Base-by-base conservation (phyloP, 2,329 filamentous ascomycete species). In the Trichoderma hamatum region DNA sequence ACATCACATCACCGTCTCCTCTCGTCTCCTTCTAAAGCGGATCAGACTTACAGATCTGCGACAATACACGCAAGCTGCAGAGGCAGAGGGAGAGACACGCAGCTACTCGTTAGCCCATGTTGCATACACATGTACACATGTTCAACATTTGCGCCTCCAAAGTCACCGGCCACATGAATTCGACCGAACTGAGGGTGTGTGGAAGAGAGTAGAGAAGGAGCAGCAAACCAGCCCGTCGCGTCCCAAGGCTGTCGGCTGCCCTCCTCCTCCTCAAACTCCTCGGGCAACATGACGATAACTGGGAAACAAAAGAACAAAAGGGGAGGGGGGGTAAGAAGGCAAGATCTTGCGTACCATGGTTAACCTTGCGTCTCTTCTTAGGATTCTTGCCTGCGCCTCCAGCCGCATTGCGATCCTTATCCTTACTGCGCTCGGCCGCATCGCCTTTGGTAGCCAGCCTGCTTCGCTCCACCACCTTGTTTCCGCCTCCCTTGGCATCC, bases 331-430 rank as follows among this genome's bases (percentile, higher is more conserved):
- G n/a, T n/a, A n/a, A n/a, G 39, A 24, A 21, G 66, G 73, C 73
- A 76, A 69, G 74, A 43, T 43, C 49, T 30, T 69, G 81, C 89
- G 83, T 88, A 94, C 92, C 92, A 83, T 95, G 92, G 84, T 94
- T 94, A 74, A 95, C 92, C 84, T 95, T 95, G 84, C 92, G 91
- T 82, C 92, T 87, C 85, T 94, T 94, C 84, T 93, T 94, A 60
- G 90, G 89, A 78, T 88, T 92, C 80, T 86, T 85, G 73, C 82
- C 74, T 24, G 67, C 32, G 56, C 30, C 16, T 39, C 36, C 68
- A 34, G 51, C 67, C 28, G 39, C 54, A 46, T 59, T 60, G 34
- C 39, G 54, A 10, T 71, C 73, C 67, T 73, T 70, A 67, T 77
- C 74, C 66, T 77, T 78, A 60, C 74, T 74, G 66, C 72, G 75